Evolutionary conservation across 1,284 basidiomycete species (phyloP), one percentile per base, ranked within the genome.

Genomic region (Austroboletus niveus): DNA sequence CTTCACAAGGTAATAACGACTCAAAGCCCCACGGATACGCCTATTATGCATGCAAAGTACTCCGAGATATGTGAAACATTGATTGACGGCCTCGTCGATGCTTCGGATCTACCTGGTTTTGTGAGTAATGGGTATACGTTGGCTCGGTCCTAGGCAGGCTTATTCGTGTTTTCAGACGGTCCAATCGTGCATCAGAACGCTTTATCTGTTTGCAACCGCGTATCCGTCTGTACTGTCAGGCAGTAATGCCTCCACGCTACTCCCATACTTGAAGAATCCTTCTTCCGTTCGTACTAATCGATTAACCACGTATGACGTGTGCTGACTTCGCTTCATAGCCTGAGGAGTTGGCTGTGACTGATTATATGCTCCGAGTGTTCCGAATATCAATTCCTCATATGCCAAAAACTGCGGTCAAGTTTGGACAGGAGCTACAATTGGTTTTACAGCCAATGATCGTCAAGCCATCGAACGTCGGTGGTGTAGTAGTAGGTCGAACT

Each of bases 291-390:
- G 78, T 64, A 43, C 11, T 20, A 17, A 38, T 27, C 6, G 11
- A 4, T 30, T 49, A 11, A 3, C 40, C 31, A 3, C 15, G 20
- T 29, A 30, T 3, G 14, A 11, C 15, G 4, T n/a, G 7, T 40
- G 15, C 47, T 56, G 1, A 64, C 41, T n/a, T 32, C n/a, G 2
- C 15, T 15, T 42, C 42, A 1, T 60, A 96, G 93, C 47, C 75
- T 2, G 94, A 98, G 51, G 94, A 98, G 57, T 81, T 92, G 57
- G 73, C 79, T 0, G 87, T 87, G 2, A 86, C 87, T 1, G 92
- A 95, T 65, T 89, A 91, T 62, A 70, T 98, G 1, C 78, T 98
- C 29, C 87, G 88, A 57, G 92, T 97, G 45, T 98, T 97, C 73
- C 80, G 88, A 42, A 80, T 81, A 14, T 89, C 87, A 8, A 85